Base-by-base conservation (phyloP, 2,329 filamentous ascomycete species). In the Aaosphaeria arxii region DNA sequence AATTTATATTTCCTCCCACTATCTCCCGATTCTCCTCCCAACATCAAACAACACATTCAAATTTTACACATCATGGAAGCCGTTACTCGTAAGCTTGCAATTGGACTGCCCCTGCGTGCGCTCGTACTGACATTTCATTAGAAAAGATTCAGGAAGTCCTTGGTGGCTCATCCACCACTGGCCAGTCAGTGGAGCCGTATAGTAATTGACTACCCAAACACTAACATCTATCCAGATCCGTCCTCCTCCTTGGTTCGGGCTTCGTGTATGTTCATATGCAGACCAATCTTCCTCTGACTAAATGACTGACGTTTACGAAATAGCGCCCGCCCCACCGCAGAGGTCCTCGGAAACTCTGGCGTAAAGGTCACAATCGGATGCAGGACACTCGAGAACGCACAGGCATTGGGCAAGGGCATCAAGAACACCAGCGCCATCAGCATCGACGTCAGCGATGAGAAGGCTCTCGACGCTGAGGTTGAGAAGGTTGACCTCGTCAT, bases 401-500 rank as follows among this genome's bases (percentile, higher is more conserved):
- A 95, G 79, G 83, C 83, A 62, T 85, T 96, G 55, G 81, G 82
- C 41, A 81, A 77, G 52, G 67, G 86, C 61, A 81, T 92, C 69
- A 80, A 85, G 71, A 83, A 88, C 70, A 83, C 90, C 59, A 80
- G 73, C 45, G 82, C 91, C 57, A 88, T 95, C 74, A 70, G 66
- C 57, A 65, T 97, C 68, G 90, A 97, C 69, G 92, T 96, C 58
- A 86, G 74, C 65, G 78, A 96, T 71, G 81, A 80, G 43, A 72
- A 78, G 49, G 90, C 88, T 32, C 84, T 97, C 50, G 91, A 96
- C 64, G 83, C 84, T 45, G 89, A 85, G 66, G 82, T 96, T 50
- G 84, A 80, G 66, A 84, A 95, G 79, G 80, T 88, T 69, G 88
- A 94, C 69, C 75, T 95, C 7, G 85, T 87, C 62, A 77, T 79